These are phyloP conservation scores for Cladosporium sp. DNA, from an alignment of 2,329 filamentous ascomycete species.

Conservation along the genomic window DNA sequence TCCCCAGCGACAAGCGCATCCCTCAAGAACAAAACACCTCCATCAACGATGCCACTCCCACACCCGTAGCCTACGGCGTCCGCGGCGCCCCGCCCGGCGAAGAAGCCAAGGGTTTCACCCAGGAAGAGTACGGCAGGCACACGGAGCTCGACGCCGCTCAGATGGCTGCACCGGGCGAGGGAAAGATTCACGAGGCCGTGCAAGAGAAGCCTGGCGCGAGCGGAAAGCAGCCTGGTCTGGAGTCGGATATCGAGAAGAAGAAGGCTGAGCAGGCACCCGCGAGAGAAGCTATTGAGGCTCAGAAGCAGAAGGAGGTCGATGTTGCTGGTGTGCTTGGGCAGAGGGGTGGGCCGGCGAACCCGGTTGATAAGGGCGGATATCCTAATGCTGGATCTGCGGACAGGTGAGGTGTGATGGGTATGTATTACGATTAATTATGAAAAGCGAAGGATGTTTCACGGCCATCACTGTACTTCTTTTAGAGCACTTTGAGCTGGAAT, in stretches of 20 bases:
- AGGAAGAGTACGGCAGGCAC: slow-evolving; percentile 40
- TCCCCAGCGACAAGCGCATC: slow-evolving; percentile 32
- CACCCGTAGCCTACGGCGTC: slow-evolving; percentile 39
- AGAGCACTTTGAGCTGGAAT: too few relatives aligned
- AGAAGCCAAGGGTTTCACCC: slow-evolving; percentile 36
- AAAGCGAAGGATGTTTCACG: neutral
- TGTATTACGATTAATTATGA: neutral
- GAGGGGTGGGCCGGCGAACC: slow-evolving; percentile 41
- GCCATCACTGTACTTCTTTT: too few relatives aligned
- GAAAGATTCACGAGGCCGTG: slow-evolving; percentile 41
- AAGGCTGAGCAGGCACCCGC: slow-evolving; percentile 46
- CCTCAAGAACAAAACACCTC: slow-evolving; percentile 34
- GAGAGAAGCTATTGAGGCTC: slow-evolving; percentile 37
- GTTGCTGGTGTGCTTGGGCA: slow-evolving; percentile 43
- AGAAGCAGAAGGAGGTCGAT: slow-evolving; percentile 34
- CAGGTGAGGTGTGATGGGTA: neutral
- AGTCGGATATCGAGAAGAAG: slow-evolving; percentile 46
- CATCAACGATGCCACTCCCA: slow-evolving; percentile 33
- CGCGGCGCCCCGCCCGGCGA: slow-evolving; percentile 43
- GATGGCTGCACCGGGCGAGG: slow-evolving; percentile 47
- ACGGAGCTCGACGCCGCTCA: slow-evolving; percentile 46
- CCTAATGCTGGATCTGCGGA: slow-evolving; percentile 20
- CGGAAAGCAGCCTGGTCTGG: slow-evolving; percentile 37
- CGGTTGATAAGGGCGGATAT: slow-evolving; percentile 30
- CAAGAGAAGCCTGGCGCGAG: slow-evolving; percentile 33